Percentiles rank a stretch among this genome's conserved stretches.
phyloP scores from a whole-genome alignment of 257 asterid genomes.

The Scutellaria minor region DNA sequence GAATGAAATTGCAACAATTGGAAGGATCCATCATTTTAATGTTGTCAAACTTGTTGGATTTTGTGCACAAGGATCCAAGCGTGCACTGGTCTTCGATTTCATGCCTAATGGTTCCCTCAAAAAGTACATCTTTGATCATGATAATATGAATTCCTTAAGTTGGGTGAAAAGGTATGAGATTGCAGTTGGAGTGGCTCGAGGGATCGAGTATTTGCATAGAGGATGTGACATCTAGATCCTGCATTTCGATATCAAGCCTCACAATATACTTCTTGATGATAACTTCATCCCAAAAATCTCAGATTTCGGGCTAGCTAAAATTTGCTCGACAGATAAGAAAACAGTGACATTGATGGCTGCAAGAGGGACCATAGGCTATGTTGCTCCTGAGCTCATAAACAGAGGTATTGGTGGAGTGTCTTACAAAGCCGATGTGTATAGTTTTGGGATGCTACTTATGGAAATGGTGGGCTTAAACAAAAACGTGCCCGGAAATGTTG shows the following conservation, averaged over 20 bases:
- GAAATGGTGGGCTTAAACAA: constrained; percentile 30
- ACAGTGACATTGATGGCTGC: constrained; percentile 31
- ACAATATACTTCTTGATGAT: constrained; percentile 39
- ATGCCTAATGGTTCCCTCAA: constrained; percentile 31
- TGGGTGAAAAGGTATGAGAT: constrained; percentile 38
- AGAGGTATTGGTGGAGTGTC: constrained; percentile 31
- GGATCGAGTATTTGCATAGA: constrained; percentile 40
- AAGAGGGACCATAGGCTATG: constrained; percentile 43
- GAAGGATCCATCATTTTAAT: constrained; percentile 30
- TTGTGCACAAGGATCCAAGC: constrained; percentile 19
- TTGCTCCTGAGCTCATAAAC: constrained; percentile 37
- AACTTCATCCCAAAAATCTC: constrained; percentile 38
- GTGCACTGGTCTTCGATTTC: constrained; percentile 6
- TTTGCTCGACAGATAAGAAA: constrained; percentile 5
- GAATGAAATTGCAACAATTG: constrained; percentile 44
- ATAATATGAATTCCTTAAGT: not conserved
- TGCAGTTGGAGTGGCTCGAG: constrained; percentile 43
- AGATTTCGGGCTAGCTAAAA: constrained; percentile 37
- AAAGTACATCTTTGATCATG: constrained; percentile 5
- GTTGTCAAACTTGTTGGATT: constrained; percentile 5
- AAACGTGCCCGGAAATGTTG: not conserved
- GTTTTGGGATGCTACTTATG: constrained; percentile 42
- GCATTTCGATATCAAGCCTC: constrained; percentile 46
- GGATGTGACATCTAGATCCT: constrained; percentile 36
- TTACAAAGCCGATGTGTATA: constrained; percentile 43